phyloP scores from a whole-genome alignment of 225 moss, liverwort and hornwort genomes.

The Straminergon stramineum region DNA sequence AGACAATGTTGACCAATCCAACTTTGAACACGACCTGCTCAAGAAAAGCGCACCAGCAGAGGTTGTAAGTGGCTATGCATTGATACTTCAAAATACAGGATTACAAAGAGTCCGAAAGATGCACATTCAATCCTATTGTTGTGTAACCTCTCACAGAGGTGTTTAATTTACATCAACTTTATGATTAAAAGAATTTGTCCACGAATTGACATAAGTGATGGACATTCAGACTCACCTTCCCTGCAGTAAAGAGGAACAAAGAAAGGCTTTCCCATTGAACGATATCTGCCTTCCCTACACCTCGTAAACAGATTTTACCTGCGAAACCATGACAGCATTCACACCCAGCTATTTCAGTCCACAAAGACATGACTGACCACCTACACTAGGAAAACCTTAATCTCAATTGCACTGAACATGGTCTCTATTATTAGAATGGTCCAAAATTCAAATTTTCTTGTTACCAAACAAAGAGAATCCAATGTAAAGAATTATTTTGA shows the following conservation, averaged over 20 bases:
- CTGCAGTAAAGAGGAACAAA: slow-evolving; percentile 54
- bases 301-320: slow-evolving; percentile 67
- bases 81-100: neutral
- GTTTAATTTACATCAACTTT: neutral
- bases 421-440: neutral
- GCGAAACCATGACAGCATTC: neutral
- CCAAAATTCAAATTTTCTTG: neutral
- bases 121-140: neutral
- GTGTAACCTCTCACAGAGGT: neutral
- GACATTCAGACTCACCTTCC: slow-evolving; percentile 39
- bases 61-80: neutral
- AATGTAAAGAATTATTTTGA: neutral
- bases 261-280: slow-evolving; percentile 75
- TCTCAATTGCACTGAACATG: neutral
- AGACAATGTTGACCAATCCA: slow-evolving; percentile 39
- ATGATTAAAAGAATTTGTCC: neutral
- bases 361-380: neutral
- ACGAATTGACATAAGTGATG: neutral
- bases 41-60: neutral
- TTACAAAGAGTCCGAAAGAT: neutral
- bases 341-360: neutral
- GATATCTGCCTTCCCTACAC: slow-evolving; percentile 46
- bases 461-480: neutral
- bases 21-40: slow-evolving; percentile 66
- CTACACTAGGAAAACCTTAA: neutral